Base-by-base conservation (phyloP, 176 grass and related monocot genomes). In the Aegilops umbellulata region DNA sequence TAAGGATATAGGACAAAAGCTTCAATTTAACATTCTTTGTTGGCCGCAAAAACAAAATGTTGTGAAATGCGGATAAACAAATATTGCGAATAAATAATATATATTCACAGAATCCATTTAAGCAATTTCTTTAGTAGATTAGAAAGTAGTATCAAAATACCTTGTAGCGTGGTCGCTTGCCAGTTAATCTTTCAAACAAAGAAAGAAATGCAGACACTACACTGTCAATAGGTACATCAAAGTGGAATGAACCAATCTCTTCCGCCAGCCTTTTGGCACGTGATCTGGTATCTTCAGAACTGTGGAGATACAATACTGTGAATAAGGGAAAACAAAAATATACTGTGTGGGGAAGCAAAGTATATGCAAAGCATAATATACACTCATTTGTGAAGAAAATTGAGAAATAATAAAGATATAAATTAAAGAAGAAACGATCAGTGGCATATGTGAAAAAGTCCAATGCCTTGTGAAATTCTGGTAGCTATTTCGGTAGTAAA, bases 261-360 rank as follows among this genome's bases (percentile, higher is more conserved):
- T 92, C 84, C 46, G 93, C 83, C 77, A 98, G 84, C 65, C 66
- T 88, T 91, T 92, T 94, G 65, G 96, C 96, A 76, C 96, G 93
- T 75, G 89, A 98, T 92, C 84, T 90, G 74, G 96, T 98, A 80
- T 77, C 93, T 84, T 95, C 86, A 26, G 96, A 98, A 89, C 96
- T 98, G 88, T 81, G 61, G 58, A 80, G 34, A 83, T 82, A 82
- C 19, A 81, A 39, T 34, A 60, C 32, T 62, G 30, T 89, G 47
- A 85, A 42, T 61, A 77, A 83, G 71, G 26, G 20, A 44, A 74
- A 83, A 55, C 16, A 90, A 73, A 24, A 77, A 51, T 22, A 78
- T 78, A 78, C 53, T 42, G 25, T 23, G 47, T 82, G 34, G 10
- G 65, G 15, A 22, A 73, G 62, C 13, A 76, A 89, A 82, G n/a